Evolutionary conservation across 768 basidiomycete species (phyloP), one percentile per base, ranked within the genome.

Genomic region (Boletus subparvulus): DNA sequence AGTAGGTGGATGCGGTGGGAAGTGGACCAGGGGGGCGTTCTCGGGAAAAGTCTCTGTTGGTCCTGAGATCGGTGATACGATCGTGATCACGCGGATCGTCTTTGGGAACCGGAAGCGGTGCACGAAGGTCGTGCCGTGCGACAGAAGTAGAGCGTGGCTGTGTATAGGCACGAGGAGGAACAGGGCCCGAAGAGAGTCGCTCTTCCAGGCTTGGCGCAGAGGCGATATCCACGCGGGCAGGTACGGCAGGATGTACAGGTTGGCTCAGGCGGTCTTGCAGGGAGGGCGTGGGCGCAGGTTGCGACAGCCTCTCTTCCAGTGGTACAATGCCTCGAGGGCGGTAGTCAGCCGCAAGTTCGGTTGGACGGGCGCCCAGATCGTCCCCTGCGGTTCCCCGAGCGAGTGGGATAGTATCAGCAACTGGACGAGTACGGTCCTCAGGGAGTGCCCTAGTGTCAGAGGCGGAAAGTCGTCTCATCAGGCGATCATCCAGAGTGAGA

Each of bases 221-320:
- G 54, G 53, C n/a, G 6, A 65, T 32, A 9, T 70, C 69, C 44
- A 47, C 54, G 14, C 69, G 65, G n/a, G 62, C 16, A 52, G 63
- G 58, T 33, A 48, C 51, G 14, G 17, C n/a, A n/a, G n/a, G n/a
- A n/a, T n/a, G n/a, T n/a, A n/a, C 55, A 52, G 73, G 71, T 51
- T 75, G 76, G 47, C 65, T 73, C 44, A 74, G n/a, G 33, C 74
- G 75, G 43, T 78, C 77, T 64, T 77, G 73, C 19, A 77, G 54
- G 24, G 73, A 71, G 19, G 71, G 73, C 6, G 67, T 49, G 35
- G 70, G 62, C 3, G 65, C 61, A 41, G 72, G 65, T 37, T 73
- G 75, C 14, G 69, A 73, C 3, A 77, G 67, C 33, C 78, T 69
- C 47, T 77, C 77, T 73, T 77, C 76, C n/a, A 76, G 61, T 30